phyloP scores from a whole-genome alignment of 2,329 filamentous ascomycete species.

The Xenosphaeropsis pyriputrescens region DNA sequence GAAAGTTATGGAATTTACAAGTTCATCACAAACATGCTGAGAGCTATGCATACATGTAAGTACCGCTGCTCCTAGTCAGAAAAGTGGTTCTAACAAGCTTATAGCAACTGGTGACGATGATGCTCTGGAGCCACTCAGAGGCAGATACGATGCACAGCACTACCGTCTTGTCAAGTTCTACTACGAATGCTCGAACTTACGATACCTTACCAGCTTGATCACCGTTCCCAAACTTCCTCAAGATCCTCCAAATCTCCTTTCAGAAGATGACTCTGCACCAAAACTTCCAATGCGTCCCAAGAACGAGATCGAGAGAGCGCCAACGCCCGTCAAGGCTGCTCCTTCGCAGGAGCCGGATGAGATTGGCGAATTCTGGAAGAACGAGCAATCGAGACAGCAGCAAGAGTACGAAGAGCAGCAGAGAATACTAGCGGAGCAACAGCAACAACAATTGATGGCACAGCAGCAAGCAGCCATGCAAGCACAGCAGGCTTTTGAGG shows the following conservation, averaged over 20 bases:
- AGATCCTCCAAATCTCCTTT: conserved; percentile 78
- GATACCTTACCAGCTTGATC: conserved; percentile 91
- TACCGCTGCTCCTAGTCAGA: conserved; percentile 5
- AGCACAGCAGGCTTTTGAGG: conserved; percentile 89
- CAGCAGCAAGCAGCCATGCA: conserved; percentile 75
- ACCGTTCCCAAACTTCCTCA: conserved; percentile 91
- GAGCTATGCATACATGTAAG: conserved; percentile 91
- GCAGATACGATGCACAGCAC: conserved; percentile 88
- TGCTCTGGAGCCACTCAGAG: conserved; percentile 73
- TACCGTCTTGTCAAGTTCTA: conserved; percentile 96
- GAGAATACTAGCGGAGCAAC: conserved; percentile 72
- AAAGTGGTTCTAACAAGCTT: conserved; percentile 5
- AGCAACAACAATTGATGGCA: conserved; percentile 63
- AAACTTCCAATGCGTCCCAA: conserved; percentile 70
- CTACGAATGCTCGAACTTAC: conserved; percentile 95
- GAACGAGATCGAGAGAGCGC: conserved; percentile 53
- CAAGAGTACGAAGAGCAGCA: conserved; percentile 94
- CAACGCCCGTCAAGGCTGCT: conserved; percentile 53
- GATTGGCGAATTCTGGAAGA: conserved; percentile 97
- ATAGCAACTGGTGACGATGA: conserved; percentile 83
- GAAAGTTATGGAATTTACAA: conserved; percentile 99
- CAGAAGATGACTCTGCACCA: conserved; percentile 72
- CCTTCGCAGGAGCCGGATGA: conserved; percentile 76
- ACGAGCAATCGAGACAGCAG: conserved; percentile 79
- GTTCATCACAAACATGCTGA: conserved; percentile 97